Evolutionary conservation across 306 rosid species (phyloP).

Genomic region (Medicago arabica): DNA sequence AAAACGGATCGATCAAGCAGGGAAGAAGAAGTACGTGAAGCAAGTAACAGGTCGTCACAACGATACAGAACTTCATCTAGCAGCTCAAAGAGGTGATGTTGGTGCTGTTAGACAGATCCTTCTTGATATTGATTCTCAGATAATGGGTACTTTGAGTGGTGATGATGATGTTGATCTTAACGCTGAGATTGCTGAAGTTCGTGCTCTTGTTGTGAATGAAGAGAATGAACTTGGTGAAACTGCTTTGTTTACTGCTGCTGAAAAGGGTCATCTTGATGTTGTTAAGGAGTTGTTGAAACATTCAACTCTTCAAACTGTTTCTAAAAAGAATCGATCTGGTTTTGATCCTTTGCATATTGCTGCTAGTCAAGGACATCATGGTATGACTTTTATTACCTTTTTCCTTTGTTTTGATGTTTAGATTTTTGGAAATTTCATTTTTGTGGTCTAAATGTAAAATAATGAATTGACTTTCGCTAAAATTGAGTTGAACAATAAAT

Average conservation of each 20-base stretch:
- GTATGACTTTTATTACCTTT: conserved; percentile 41
- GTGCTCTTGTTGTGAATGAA: conserved; percentile 82
- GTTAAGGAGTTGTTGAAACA: conserved; percentile 83
- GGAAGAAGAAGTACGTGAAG: conserved; percentile 97
- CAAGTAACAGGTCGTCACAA: conserved; percentile 97
- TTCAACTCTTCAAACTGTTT: conserved; percentile 60
- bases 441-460: not conserved
- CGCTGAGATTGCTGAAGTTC: conserved; percentile 89
- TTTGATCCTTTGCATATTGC: conserved; percentile 91
- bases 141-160: conserved; percentile 65
- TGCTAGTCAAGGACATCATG: conserved; percentile 88
- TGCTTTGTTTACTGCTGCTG: conserved; percentile 88
- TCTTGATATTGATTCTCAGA: conserved; percentile 73
- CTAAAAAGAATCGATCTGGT: conserved; percentile 72
- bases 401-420: not conserved
- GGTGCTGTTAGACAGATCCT: conserved; percentile 90
- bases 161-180: conserved; percentile 49
- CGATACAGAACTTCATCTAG: conserved; percentile 95
- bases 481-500: too few relatives aligned
- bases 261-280: conserved; percentile 79
- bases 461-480: too few relatives aligned
- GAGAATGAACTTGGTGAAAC: conserved; percentile 93
- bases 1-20: conserved; percentile 92
- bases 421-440: not conserved
- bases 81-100: conserved; percentile 94